Evolutionary conservation across 768 basidiomycete species (phyloP).

Genomic region (Saitozyma podzolica): DNA sequence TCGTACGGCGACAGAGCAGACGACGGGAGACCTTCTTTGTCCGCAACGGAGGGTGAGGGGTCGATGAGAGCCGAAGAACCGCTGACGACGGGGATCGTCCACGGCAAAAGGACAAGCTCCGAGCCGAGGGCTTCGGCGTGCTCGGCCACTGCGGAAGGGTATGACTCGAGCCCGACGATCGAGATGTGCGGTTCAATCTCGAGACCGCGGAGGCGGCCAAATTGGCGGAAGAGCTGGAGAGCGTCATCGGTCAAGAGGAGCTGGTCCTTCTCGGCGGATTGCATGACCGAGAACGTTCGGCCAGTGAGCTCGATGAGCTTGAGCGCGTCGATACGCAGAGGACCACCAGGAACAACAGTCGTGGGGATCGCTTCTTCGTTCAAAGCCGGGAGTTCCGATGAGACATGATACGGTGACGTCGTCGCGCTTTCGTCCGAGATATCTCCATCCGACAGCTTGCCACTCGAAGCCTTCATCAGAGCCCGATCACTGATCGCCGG

Average conservation of each 20-base stretch:
- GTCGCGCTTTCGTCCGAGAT: conserved; percentile 20
- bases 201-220: conserved; percentile 54
- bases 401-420: conserved; percentile 26
- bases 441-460: conserved; percentile 18
- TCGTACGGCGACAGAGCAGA: conserved; percentile 64
- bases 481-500: conserved; percentile 4
- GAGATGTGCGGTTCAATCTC: conserved; percentile 68
- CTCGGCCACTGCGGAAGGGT: conserved; percentile 64
- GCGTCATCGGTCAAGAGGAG: conserved; percentile 61
- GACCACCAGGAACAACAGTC: neutral
- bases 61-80: conserved; percentile 28
- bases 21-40: conserved; percentile 15
- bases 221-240: conserved; percentile 56
- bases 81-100: conserved; percentile 57
- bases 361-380: neutral
- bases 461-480: conserved; percentile 5
- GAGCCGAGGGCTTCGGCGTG: conserved; percentile 63
- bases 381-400: conserved; percentile 18
- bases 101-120: conserved; percentile 80
- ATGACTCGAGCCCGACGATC: conserved; percentile 74
- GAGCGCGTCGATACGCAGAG: conserved; percentile 65
- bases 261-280: conserved; percentile 63
- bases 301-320: conserved; percentile 87
- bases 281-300: conserved; percentile 82
- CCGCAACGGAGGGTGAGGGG: conserved; percentile 12